Evolutionary conservation across 2,329 filamentous ascomycete species (phyloP).

Genomic region (Plenodomus lindquistii): DNA sequence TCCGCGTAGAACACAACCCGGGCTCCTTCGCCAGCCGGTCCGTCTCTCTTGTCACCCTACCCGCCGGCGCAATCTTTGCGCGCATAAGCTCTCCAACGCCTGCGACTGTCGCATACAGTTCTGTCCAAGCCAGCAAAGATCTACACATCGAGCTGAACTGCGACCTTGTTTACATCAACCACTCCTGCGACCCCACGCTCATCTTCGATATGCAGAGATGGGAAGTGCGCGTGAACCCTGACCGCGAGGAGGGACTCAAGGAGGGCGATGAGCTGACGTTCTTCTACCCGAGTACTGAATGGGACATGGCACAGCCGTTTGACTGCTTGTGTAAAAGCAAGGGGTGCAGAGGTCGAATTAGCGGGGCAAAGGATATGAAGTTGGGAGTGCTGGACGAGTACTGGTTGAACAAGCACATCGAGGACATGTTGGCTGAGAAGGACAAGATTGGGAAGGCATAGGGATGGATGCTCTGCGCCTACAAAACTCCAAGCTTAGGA

Average conservation of each 20-base stretch:
- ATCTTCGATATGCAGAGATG: conserved; percentile 56
- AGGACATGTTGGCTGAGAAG: conserved; percentile 36
- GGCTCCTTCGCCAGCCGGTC: conserved; percentile 50
- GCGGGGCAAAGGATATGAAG: conserved; percentile 65
- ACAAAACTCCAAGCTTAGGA: too few relatives aligned
- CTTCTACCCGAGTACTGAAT: conserved; percentile 77
- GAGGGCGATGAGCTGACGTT: conserved; percentile 56
- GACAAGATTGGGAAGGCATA: not conserved
- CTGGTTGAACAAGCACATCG: conserved; percentile 47
- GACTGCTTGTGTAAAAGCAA: conserved; percentile 64
- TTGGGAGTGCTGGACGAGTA: conserved; percentile 58
- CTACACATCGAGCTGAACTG: conserved; percentile 61
- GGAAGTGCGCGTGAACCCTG: conserved; percentile 60
- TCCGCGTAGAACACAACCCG: conserved; percentile 44
- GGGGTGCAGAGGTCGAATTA: conserved; percentile 64
- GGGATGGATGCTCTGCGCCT: not conserved
- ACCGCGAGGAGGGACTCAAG: conserved; percentile 31
- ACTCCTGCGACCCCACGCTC: conserved; percentile 57
- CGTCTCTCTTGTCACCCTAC: conserved; percentile 54
- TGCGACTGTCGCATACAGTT: conserved; percentile 53
- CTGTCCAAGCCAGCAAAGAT: conserved; percentile 55
- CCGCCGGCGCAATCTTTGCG: conserved; percentile 55
- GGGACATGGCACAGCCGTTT: conserved; percentile 74
- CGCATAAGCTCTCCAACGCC: conserved; percentile 54
- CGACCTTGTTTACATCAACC: conserved; percentile 62